A percentile compares a stretch with the other conserved stretches of the same genome.
Evolutionary conservation across 1,284 basidiomycete genomes (phyloP).

Genomic region (Inonotus obliquus): DNA sequence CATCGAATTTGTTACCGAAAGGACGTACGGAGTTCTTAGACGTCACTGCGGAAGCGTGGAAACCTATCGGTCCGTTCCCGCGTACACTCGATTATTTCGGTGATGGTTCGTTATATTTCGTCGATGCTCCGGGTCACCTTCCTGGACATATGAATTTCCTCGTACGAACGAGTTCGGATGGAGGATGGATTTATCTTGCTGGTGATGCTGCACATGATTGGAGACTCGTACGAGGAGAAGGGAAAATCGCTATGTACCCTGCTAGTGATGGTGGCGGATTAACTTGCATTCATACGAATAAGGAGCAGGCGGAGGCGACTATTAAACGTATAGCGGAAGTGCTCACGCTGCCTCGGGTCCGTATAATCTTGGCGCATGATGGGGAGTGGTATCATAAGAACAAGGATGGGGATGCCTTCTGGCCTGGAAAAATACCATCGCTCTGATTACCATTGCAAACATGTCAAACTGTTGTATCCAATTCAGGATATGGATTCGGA

Average conservation of each 20-base stretch:
- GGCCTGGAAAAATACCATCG: slow-evolving; percentile 34
- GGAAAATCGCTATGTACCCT: slow-evolving; percentile 32
- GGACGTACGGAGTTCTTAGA: slow-evolving; percentile 38
- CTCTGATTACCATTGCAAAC: not conserved
- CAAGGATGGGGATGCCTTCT: slow-evolving; percentile 34
- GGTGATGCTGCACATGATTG: slow-evolving; percentile 54
- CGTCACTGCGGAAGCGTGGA: slow-evolving; percentile 27
- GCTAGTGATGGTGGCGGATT: slow-evolving; percentile 17
- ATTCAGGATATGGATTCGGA: not conserved
- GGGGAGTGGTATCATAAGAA: slow-evolving; percentile 45
- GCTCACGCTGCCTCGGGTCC: slow-evolving; percentile 34
- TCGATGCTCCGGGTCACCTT: slow-evolving; percentile 53
- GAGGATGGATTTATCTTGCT: slow-evolving; percentile 53
- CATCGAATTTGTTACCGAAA: slow-evolving; percentile 36
- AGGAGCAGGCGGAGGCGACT: slow-evolving; percentile 37
- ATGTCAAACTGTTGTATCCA: not conserved
- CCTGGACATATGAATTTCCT: slow-evolving; percentile 50
- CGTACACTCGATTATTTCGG: slow-evolving; percentile 48
- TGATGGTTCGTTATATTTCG: slow-evolving; percentile 53
- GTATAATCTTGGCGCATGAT: slow-evolving; percentile 51
- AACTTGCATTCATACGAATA: slow-evolving; percentile 41
- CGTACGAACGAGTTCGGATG: slow-evolving; percentile 49
- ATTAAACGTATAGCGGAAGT: slow-evolving; percentile 39
- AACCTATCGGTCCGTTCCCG: slow-evolving; percentile 45
- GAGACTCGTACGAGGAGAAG: slow-evolving; percentile 44